Evolutionary conservation across 2,329 filamentous ascomycete species (phyloP).

Genomic region (Verticillium dahliae): DNA sequence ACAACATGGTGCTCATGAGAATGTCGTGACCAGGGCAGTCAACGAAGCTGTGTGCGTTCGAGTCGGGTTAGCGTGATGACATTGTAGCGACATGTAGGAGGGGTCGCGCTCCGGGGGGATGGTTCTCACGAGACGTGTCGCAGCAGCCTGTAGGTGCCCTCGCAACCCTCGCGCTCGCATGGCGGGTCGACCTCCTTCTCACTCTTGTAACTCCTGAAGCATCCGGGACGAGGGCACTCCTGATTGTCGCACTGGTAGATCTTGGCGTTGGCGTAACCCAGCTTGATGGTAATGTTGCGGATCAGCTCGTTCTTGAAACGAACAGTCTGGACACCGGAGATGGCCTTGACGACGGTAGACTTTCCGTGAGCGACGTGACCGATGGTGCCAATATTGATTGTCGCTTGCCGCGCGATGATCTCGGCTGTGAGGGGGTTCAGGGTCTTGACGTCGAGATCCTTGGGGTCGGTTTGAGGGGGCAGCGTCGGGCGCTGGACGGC

Average conservation of each 20-base stretch:
- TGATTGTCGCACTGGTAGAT: slow-evolving; percentile 97
- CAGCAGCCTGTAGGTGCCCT: slow-evolving; percentile 78
- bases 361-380: slow-evolving; percentile 99
- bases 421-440: slow-evolving; percentile 85
- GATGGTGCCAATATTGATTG: slow-evolving; percentile 98
- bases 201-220: slow-evolving; percentile 96
- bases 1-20: slow-evolving; percentile 99
- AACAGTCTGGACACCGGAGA: slow-evolving; percentile 97
- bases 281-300: slow-evolving; percentile 99
- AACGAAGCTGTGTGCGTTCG: slow-evolving; percentile 61
- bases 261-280: slow-evolving; percentile 98
- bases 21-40: slow-evolving; percentile 99
- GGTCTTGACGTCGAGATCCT: slow-evolving; percentile 73
- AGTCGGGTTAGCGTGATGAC: slow-evolving; percentile 14
- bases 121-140: slow-evolving; percentile 81
- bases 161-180: slow-evolving; percentile 89
- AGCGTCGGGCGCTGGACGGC: slow-evolving; percentile 41
- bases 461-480: slow-evolving; percentile 89
- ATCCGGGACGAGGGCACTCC: slow-evolving; percentile 87
- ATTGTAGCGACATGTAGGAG: neutral
- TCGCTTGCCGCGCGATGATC: slow-evolving; percentile 96
- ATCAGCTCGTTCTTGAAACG: slow-evolving; percentile 99
- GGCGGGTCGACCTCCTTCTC: slow-evolving; percentile 97
- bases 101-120: neutral
- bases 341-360: slow-evolving; percentile 97